Evolutionary conservation across 129 eudicot species (phyloP).

Genomic region (Pseudognaphalium luteoalbum): DNA sequence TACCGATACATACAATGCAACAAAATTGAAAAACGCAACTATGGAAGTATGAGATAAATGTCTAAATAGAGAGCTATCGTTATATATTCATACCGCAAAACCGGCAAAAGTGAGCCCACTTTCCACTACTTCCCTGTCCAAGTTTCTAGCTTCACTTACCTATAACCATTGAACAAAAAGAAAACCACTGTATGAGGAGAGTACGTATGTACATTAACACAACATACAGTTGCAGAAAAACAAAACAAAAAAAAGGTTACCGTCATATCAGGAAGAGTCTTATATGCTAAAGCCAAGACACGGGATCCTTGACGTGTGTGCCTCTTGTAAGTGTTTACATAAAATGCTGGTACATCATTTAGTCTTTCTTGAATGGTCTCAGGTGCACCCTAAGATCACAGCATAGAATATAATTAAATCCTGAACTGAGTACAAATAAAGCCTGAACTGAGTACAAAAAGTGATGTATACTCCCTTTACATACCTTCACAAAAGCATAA

Average conservation of each 20-base stretch:
- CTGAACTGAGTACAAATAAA: conserved; percentile 2
- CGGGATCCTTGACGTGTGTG: conserved; percentile 99
- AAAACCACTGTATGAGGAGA: conserved; percentile 7
- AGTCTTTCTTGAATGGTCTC: conserved; percentile 94
- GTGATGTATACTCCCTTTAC: conserved; percentile 3
- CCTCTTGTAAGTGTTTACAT: conserved; percentile 74
- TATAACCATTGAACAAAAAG: conserved; percentile 37
- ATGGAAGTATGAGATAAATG: neutral
- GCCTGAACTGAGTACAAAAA: conserved; percentile 3
- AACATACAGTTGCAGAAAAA: neutral
- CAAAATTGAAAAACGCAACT: neutral
- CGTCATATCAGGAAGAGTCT: conserved; percentile 93
- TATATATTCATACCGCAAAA: conserved; percentile 66
- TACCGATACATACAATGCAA: neutral
- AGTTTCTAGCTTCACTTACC: conserved; percentile 95
- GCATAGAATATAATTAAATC: neutral
- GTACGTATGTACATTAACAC: neutral
- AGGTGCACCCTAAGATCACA: conserved; percentile 87
- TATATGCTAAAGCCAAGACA: conserved; percentile 90
- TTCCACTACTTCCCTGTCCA: conserved; percentile 88
- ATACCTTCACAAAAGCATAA: conserved; percentile 86
- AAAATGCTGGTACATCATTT: conserved; percentile 64
- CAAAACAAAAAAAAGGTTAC: conserved; percentile 41
- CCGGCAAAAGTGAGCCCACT: conserved; percentile 89
- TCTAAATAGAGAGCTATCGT: neutral